Evolutionary conservation across 2,329 filamentous ascomycete species (phyloP), one percentile per base, ranked within the genome.

Genomic region (Scedosporium dehoogii): DNA sequence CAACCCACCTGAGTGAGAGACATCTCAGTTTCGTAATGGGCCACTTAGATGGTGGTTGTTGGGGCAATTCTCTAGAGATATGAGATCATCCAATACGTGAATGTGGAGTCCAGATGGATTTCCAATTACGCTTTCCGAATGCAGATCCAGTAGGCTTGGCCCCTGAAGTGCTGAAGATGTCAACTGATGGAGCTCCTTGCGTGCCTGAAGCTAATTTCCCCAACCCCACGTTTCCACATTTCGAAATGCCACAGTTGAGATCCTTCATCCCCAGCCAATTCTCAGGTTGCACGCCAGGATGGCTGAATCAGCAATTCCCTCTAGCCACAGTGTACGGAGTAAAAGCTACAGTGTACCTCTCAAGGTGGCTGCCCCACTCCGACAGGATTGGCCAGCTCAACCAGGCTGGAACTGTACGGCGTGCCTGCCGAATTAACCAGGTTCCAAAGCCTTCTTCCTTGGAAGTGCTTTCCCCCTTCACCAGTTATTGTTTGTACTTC

Each of bases 1-100:
- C 29, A 66, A 66, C 23, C 58, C 57, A 9, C 38, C 38, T 9
- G 29, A 60, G 44, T 51, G 21, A 44, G 33, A 38, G 33, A 38
- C 33, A 38, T 38, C 10, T 10, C 4, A 10, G 33, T 38, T 38
- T 38, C 10, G 33, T 4, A 38, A 4, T 38, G 21, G 41, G n/a
- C 9, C 9, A 27, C 44, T 59, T 12, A 48, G 44, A 48, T n/a
- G 4, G 44, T 48, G 4, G 44, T 48, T 21, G 44, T 48, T 10
- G 44, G 18, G 44, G n/a, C 44, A 3, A 21, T 18, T 48, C 9
- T 10, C 44, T 18, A 5, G 14, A 21, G 44, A 18, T 21, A 1
- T 48, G 16, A 48, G 14, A 48, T 21, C 3, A 48, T 48, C 18
- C 21, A 16, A 23, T 23, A 55, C 18, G 6, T 46, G 44, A 55